These are phyloP conservation scores for Gossypium turneri DNA, from an alignment of 345 rosid genomes.

Conservation along the genomic window DNA sequence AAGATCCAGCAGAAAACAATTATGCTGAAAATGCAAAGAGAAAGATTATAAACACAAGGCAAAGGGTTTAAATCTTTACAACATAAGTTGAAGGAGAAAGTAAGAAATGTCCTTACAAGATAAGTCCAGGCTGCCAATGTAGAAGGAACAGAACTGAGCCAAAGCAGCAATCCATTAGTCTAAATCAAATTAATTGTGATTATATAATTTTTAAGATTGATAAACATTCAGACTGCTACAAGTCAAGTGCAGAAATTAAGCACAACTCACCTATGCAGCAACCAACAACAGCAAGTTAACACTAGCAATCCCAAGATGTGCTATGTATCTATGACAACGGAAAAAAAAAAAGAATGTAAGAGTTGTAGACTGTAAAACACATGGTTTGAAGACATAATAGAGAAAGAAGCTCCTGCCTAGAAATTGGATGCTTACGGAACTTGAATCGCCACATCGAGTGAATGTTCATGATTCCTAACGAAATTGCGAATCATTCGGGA, in stretches of 20 bases:
- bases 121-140: constrained; percentile 65
- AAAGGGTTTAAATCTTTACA: neutral
- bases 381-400: neutral
- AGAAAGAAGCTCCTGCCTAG: neutral
- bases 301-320: constrained; percentile 39
- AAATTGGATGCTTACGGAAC: constrained; percentile 41
- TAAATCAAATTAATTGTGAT: constrained; percentile 2
- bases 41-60: neutral
- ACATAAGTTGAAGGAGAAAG: neutral
- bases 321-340: constrained; percentile 30
- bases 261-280: constrained; percentile 46
- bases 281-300: constrained; percentile 45
- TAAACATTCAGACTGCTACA: neutral
- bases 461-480: constrained; percentile 29
- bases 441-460: constrained; percentile 43
- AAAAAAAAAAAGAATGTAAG: neutral
- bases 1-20: constrained; percentile 65
- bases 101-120: constrained; percentile 39
- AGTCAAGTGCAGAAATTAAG: neutral
- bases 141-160: constrained; percentile 47
- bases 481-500: constrained; percentile 35
- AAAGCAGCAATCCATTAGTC: constrained; percentile 18
- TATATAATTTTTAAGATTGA: neutral
- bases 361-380: neutral
- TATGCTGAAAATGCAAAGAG: constrained; percentile 38